Evolutionary conservation across 768 basidiomycete genomes (phyloP), one percentile per base, ranked within the genome.

Genomic region (Psilocybe azurescens): DNA sequence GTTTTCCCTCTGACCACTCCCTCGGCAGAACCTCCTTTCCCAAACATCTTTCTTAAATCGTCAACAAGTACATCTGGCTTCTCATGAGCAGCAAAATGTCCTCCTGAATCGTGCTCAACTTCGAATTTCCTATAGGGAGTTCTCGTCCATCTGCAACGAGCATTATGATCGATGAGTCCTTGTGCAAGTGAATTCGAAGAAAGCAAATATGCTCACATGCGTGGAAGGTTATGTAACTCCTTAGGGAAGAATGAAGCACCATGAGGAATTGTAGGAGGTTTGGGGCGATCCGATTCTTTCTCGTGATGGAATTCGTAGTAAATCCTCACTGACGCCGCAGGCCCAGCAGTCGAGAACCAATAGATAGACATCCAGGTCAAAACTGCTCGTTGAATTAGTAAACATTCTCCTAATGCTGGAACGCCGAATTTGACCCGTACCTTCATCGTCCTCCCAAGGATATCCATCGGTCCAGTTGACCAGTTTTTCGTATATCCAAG

Each of bases 351-450:
- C 4, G 86, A 86, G 72, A 86, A 85, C 77, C 77, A 81, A 67
- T 81, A 85, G 10, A 85, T 74, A 2, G 83, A 85, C 10, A 85
- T 67, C 85, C 85, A 87, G 0, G 81, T 84, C 29, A 87, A 61
- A 0, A 86, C 85, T 86, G 16, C 10, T 36, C 29, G 9, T 32
- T 30, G 11, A 53, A 16, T 36, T n/a, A 18, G 13, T 14, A 8
- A 46, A n/a, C 29, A 16, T 9, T 18, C 13, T 32, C 14, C 3
- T 9, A 36, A 6, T 7, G 11, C 14, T 20, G 5, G n/a, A 51
- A 33, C 18, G 28, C 36, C 11, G n/a, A 49, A 24, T n/a, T 52
- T 0, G 14, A 28, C 13, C 8, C n/a, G 8, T 47, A 79, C 85
- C 76, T 71, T 86, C 84, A 16, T 86, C 86, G 56, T 86, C 84